Evolutionary conservation across 768 basidiomycete species (phyloP).

Genomic region (Naematelia encephala): DNA sequence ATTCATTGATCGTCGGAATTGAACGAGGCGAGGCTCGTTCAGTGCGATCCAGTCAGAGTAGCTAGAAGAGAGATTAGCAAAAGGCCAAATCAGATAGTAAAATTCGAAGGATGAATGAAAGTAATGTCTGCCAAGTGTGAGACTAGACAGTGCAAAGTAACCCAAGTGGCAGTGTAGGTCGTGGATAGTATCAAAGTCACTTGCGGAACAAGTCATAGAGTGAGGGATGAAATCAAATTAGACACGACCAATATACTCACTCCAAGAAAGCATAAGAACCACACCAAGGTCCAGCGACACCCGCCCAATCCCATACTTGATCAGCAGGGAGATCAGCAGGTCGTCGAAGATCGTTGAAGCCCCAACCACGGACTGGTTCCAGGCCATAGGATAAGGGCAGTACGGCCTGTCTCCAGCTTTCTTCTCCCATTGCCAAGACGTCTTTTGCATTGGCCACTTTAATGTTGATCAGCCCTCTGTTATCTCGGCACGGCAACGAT

Average conservation of each 20-base stretch:
- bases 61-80: conserved; percentile 10
- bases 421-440: conserved; percentile 27
- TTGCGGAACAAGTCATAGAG: no score
- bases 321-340: conserved; percentile 23
- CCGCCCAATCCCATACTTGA: conserved; percentile 47
- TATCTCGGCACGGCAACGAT: no score
- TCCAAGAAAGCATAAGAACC: conserved; percentile 51
- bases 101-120: background rate
- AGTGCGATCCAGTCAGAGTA: conserved; percentile 41
- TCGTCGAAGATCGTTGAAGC: conserved; percentile 24
- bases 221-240: no score
- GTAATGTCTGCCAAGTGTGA: background rate
- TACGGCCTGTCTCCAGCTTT: conserved; percentile 31
- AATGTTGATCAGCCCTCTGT: no score
- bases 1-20: conserved; percentile 11
- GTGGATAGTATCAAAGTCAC: no score
- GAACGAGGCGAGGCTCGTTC: conserved; percentile 28
- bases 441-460: conserved; percentile 38
- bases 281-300: conserved; percentile 39
- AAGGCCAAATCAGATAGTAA: background rate
- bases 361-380: conserved; percentile 33
- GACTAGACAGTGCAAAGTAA: background rate
- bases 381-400: conserved; percentile 34
- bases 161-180: no score
- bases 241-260: conserved; percentile 25